phyloP scores from a whole-genome alignment of 768 basidiomycete species.

The Gelatoporia subvermispora region DNA sequence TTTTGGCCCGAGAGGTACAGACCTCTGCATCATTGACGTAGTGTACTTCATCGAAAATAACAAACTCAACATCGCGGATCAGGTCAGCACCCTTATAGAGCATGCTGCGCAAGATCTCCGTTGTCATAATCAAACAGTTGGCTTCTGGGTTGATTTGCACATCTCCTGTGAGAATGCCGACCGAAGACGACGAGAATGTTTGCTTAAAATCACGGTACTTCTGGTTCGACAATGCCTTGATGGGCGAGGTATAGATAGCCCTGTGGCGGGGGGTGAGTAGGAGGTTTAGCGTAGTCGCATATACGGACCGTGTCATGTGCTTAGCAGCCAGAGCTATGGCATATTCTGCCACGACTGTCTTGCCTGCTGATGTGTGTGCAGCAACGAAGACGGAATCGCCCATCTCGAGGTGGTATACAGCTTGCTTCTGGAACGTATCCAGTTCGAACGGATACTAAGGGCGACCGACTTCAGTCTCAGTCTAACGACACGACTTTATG shows the following conservation, averaged over 20 bases:
- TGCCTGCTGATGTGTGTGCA: slow-evolving; percentile 98
- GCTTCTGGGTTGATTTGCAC: slow-evolving; percentile 99
- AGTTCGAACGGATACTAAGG: slow-evolving; percentile 95
- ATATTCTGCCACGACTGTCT: slow-evolving; percentile 98
- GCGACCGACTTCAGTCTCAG: not conserved
- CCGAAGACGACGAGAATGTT: slow-evolving; percentile 85
- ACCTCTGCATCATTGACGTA: slow-evolving; percentile 99
- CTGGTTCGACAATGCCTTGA: slow-evolving; percentile 97
- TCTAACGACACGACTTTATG: too few species aligned
- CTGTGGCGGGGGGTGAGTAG: slow-evolving; percentile 33
- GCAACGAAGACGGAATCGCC: slow-evolving; percentile 99
- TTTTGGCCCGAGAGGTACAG: slow-evolving; percentile 9
- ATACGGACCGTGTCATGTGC: slow-evolving; percentile 91
- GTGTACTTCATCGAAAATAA: slow-evolving; percentile 99
- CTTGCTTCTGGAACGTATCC: slow-evolving; percentile 98
- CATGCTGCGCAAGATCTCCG: slow-evolving; percentile 97
- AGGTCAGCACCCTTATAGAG: slow-evolving; percentile 98
- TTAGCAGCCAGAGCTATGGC: slow-evolving; percentile 95
- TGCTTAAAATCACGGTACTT: slow-evolving; percentile 99
- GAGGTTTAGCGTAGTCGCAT: not conserved
- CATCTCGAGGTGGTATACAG: slow-evolving; percentile 94
- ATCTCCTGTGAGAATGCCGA: slow-evolving; percentile 97
- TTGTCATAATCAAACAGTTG: slow-evolving; percentile 95
- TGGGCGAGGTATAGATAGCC: slow-evolving; percentile 97
- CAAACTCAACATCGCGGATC: slow-evolving; percentile 98